Base-by-base conservation (phyloP, 2,329 filamentous ascomycete genomes). In the Epichloe sibirici region DNA sequence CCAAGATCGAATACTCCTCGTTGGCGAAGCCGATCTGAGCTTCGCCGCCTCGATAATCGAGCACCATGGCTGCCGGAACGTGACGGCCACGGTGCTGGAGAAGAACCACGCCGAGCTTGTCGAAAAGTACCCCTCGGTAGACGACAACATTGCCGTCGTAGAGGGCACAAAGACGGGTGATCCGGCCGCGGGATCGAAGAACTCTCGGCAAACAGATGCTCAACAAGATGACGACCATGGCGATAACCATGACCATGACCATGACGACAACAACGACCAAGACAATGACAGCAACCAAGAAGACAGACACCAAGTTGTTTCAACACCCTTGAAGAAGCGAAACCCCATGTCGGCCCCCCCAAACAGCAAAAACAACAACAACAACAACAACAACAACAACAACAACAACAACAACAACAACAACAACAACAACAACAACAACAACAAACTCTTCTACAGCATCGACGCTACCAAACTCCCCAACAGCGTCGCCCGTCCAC, bases 1-100 rank as follows among this genome's bases (percentile, higher is more conserved):
- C 40, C 69, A 77, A 59, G 81, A 90, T 58, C 71, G 77, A 60
- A 88, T 91, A 57, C 79, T 93, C 6, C 78, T 91, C 3, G 70
- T 91, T 49, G 88, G 88, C 61, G 88, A 93, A 64, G 88, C 82
- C 58, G 88, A 94, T 67, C 80, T 93, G 63, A 89, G 85, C 65
- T 91, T 90, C 65, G 79, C 86, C 12, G 76, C 77, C 31, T 83
- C 81, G 2, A 74, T 91, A 2, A 74, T 85, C 50, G 67, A 75
- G 51, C 74, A 85, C 61, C 85, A 89, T 69, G 75, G 73, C 58
- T 88, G 82, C 70, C 75, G 71, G 55, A 74, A 82, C 61, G 66
- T 91, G 5, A 84, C 80, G 0, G 86, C 85, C 39, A 90, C 86
- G 2, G 81, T 85, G 15, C 76, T 79, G 59, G 87, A 90, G 65